A percentile compares a stretch with the other conserved stretches of the same genome.
phyloP scores from a whole-genome alignment of 331 rosid species.

The Spiraea crenata region DNA sequence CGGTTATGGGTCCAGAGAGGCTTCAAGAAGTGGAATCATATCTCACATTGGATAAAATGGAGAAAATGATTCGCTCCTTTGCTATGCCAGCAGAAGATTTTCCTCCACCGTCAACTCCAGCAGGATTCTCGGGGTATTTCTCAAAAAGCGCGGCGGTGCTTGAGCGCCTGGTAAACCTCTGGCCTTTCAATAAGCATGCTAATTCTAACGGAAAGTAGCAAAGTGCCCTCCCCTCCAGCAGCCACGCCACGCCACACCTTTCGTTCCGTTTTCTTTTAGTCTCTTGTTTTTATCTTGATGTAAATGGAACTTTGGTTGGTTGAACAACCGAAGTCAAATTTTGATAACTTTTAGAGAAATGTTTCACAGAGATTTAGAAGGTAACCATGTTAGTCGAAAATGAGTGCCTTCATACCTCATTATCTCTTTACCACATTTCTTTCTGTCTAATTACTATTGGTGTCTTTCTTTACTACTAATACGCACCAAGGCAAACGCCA shows the following conservation, averaged over 20 bases:
- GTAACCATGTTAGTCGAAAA: not conserved
- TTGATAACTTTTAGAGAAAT: constrained; percentile 20
- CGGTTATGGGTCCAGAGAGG: constrained; percentile 96
- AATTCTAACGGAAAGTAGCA: constrained; percentile 48
- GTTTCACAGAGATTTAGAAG: constrained; percentile 19
- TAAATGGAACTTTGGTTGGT: constrained; percentile 13
- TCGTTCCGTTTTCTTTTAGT: not conserved
- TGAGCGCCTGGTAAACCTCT: constrained; percentile 90
- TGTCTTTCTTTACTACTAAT: no score
- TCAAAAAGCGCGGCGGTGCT: constrained; percentile 73
- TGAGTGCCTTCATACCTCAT: not conserved
- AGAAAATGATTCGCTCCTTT: constrained; percentile 82
- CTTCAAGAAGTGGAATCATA: constrained; percentile 79
- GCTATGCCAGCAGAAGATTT: constrained; percentile 99
- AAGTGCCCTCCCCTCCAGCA: not conserved
- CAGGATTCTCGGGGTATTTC: constrained; percentile 89
- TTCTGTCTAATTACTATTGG: no score
- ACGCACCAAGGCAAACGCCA: no score
- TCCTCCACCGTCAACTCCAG: constrained; percentile 84
- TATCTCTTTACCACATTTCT: no score
- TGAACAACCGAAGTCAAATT: constrained; percentile 31
- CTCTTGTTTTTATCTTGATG: constrained; percentile 16
- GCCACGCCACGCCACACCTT: no score
- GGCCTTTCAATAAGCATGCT: constrained; percentile 84
- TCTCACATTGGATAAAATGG: constrained; percentile 86